A percentile compares a stretch with the other conserved stretches of the same genome.
phyloP scores from a whole-genome alignment of 148 eudicot genomes.

The Nepenthes mirabilis region DNA sequence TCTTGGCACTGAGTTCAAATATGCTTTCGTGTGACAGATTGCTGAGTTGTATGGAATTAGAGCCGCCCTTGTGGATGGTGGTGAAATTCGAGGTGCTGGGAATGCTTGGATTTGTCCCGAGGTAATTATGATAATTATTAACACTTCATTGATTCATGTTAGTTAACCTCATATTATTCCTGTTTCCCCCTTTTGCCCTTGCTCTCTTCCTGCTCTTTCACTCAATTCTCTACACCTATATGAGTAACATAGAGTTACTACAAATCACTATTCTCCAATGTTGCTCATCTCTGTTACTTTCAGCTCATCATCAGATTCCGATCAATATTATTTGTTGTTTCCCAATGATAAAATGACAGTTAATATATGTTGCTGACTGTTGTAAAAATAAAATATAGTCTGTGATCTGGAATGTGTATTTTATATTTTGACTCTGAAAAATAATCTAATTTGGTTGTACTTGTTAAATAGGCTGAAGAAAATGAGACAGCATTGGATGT shows the following conservation, averaged over 20 bases:
- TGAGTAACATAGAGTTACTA: too few relatives aligned
- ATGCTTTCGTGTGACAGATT: conserved; percentile 40
- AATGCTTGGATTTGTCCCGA: conserved; percentile 99
- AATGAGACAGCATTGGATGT: conserved; percentile 95
- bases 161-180: neutral
- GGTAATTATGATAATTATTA: conserved; percentile 23
- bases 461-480: conserved; percentile 46
- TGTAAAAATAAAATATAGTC: neutral
- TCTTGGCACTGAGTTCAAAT: neutral
- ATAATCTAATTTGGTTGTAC: neutral
- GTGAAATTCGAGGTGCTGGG: conserved; percentile 99
- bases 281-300: neutral
- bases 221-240: neutral
- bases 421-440: neutral
- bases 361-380: neutral
- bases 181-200: neutral
- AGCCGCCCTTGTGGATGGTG: conserved; percentile 93
- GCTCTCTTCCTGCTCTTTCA: neutral
- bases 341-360: too few relatives aligned
- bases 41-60: conserved; percentile 97
- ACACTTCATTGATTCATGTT: conserved; percentile 1
- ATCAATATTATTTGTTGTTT: too few relatives aligned
- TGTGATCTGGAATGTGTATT: neutral
- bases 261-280: neutral
- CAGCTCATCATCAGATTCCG: neutral